Evolutionary conservation across 164 flowering plant species (phyloP), one percentile per base, ranked within the genome.

Genomic region (Vitis rotundifolia): DNA sequence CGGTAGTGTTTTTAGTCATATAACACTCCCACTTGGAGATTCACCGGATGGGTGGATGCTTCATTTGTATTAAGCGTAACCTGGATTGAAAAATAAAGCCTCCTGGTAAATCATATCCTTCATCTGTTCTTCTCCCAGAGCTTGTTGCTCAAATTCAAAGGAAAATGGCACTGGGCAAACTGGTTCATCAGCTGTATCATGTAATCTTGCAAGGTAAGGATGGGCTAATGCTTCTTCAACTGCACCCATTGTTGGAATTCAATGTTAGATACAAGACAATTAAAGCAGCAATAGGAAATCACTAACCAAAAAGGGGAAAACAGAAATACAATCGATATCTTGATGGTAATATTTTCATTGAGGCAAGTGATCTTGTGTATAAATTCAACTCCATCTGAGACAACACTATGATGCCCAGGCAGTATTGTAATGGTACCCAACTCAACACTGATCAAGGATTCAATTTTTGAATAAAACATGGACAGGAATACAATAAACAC

Each of bases 161-260:
- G 89, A 86, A 81, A 94, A 94, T 57, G 95, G 83, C 59, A 78
- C 79, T 22, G 77, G 26, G 80, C 99, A 94, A 64, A 86, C 79
- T 12, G 99, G 99, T 64, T 94, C 99, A 76, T 94, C 99, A 8
- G 91, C 90, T 72, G 77, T 49, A 71, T 94, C 99, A 67, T 94
- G 99, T 28, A 92, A 79, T 77, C 88, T 87, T 76, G 81, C 92
- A 64, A 94, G 90, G 71, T 89, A 94, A 18, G 97, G 99, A 83
- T 94, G 99, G 13, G 89, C 94, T 50, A 94, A 76, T 51, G 99
- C 94, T 80, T 88, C 88, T 80, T 94, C 97, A 80, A 94, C 97
- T 92, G 92, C 77, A 75, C 52, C 77, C 5, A 55, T 10, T 69
- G 44, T 37, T 37, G 44, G 7, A 6, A 37, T 37, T 37, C 19